Base-by-base conservation (phyloP, 306 rosid species). In the Astragalus glycyphyllos region DNA sequence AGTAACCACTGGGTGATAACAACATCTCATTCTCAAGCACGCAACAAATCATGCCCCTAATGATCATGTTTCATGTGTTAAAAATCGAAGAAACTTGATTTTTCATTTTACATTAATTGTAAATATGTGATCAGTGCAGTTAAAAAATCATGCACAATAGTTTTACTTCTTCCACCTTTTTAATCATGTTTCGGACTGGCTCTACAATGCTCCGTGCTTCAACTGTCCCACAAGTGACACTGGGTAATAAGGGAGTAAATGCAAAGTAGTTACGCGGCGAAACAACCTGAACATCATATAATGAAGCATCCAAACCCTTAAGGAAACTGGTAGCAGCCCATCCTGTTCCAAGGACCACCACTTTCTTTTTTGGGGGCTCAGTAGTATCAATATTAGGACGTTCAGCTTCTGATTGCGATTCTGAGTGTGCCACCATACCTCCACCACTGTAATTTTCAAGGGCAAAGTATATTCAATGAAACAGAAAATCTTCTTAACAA, bases 261-360 rank as follows among this genome's bases (percentile, higher is more conserved):
- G 96, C 92, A 72, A 94, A 94, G 83, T 94, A 94, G 63, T 94
- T 94, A 31, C 89, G 91, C 26, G 98, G 96, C 3, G 98, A 94
- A 77, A 94, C 86, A 78, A 94, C 95, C 77, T 86, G 91, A 62
- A 89, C 81, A 68, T 94, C 97, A 75, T 87, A 94, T 41, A 67
- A 35, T 11, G 95, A 81, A 80, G 95, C 83, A 85, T 94, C 98
- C 77, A 90, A 75, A 72, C 81, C 82, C 88, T 89, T 94, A 46
- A 94, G 88, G 79, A 94, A 89, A 83, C 98, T 90, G 73, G 92
- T 89, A 68, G 90, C 96, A 63, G 91, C 98, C 98, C 98, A 94
- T 71, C 98, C 98, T 57, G 98, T 90, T 81, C 98, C 98, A 73
- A 94, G 98, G 71, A 94, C 98, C 84, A 90, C 75, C 14, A 94